Evolutionary conservation across 2,329 filamentous ascomycete species (phyloP).

Genomic region (Phialemoniopsis sp.): DNA sequence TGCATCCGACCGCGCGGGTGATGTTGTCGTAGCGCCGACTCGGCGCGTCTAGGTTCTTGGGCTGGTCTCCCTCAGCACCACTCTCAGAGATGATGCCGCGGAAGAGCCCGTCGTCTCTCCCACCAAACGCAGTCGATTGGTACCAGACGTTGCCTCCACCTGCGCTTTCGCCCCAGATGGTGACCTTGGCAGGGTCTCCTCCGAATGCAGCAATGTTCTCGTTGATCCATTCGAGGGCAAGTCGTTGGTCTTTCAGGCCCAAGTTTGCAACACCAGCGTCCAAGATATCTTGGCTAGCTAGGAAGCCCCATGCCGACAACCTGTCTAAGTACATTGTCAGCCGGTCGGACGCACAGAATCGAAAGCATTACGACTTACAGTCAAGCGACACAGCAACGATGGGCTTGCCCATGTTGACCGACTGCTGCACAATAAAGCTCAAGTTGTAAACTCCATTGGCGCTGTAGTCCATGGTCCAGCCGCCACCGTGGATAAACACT

Average conservation of each 20-base stretch:
- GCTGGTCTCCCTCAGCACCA: no score
- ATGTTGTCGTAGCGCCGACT: no score
- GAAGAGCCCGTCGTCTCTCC: slow-evolving; percentile 54
- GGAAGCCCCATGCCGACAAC: slow-evolving; percentile 47
- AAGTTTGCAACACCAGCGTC: slow-evolving; percentile 66
- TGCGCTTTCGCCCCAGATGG: slow-evolving; percentile 73
- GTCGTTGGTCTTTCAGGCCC: slow-evolving; percentile 68
- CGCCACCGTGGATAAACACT: slow-evolving; percentile 54
- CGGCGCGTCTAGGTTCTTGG: no score
- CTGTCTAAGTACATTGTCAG: no score
- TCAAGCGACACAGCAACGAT: slow-evolving; percentile 42
- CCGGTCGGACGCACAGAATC: no score
- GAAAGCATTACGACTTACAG: no score
- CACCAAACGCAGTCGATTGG: no score
- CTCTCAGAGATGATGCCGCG: slow-evolving; percentile 34
- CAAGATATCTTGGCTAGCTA: slow-evolving; percentile 64
- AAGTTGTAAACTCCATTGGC: slow-evolving; percentile 52
- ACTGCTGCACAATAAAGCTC: slow-evolving; percentile 48
- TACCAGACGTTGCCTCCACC: slow-evolving; percentile 51
- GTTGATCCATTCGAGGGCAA: slow-evolving; percentile 71
- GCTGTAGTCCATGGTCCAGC: slow-evolving; percentile 33
- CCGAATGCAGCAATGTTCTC: slow-evolving; percentile 77
- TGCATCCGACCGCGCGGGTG: no score
- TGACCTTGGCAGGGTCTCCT: slow-evolving; percentile 74
- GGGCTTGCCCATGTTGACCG: slow-evolving; percentile 34